Conservation (phyloP, 2,329 filamentous ascomycete species). For the Geosmithia morbida region DNA sequence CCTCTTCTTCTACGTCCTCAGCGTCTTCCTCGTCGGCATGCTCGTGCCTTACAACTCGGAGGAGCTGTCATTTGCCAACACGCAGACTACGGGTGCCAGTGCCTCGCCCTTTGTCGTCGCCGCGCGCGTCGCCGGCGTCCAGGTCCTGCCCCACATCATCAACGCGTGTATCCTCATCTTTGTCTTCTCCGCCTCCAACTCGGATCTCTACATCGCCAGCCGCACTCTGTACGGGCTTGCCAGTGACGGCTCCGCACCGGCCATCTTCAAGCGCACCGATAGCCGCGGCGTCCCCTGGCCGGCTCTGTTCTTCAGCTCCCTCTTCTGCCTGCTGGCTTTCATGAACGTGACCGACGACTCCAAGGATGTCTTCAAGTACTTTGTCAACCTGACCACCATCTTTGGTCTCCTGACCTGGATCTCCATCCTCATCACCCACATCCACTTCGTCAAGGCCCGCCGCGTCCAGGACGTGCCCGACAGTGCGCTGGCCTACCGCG, state of each 20-base stretch:
- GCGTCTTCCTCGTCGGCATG: conserved; percentile 62
- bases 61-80: conserved; percentile 43
- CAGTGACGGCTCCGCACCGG: conserved; percentile 55
- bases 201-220: conserved; percentile 62
- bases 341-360: conserved; percentile 47
- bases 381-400: conserved; percentile 54
- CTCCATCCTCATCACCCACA: conserved; percentile 52
- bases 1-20: conserved; percentile 64
- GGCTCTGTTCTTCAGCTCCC: conserved; percentile 44
- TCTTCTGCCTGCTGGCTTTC: conserved; percentile 54
- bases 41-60: conserved; percentile 56
- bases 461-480: conserved; percentile 43
- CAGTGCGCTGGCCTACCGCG: conserved; percentile 44
- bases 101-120: conserved; percentile 64
- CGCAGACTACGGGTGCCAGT: conserved; percentile 17
- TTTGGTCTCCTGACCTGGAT: conserved; percentile 55
- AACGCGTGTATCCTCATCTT: conserved; percentile 64
- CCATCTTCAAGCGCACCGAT: conserved; percentile 58
- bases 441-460: conserved; percentile 50
- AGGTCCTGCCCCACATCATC: conserved; percentile 48
- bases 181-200: conserved; percentile 65
- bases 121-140: conserved; percentile 48
- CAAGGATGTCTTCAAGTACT: conserved; percentile 45
- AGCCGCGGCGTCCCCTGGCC: conserved; percentile 56
- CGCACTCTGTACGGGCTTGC: conserved; percentile 62